These are phyloP conservation scores for Escovopsis weberi DNA, from an alignment of 2,329 filamentous ascomycete genomes.

Conservation along the genomic window DNA sequence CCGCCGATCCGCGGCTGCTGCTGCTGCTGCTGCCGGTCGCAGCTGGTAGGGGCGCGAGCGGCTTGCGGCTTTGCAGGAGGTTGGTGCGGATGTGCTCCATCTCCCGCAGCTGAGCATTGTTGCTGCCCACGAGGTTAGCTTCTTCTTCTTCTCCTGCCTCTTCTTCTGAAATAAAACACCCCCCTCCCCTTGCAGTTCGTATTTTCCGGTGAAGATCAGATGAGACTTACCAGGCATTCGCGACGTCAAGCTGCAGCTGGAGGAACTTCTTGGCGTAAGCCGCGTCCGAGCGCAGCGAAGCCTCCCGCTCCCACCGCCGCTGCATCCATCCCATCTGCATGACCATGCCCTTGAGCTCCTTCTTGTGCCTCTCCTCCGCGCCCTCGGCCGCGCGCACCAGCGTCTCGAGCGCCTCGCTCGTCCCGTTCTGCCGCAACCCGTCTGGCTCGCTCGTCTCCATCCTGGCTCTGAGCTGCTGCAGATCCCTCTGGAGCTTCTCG, in stretches of 20 bases:
- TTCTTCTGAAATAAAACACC: background rate
- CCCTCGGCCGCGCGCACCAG: slow-evolving; percentile 42
- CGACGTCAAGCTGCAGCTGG: slow-evolving; percentile 63
- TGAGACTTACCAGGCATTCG: slow-evolving; percentile 70
- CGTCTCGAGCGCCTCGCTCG: slow-evolving; percentile 37
- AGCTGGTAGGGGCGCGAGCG: slow-evolving; percentile 2
- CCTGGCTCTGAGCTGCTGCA: slow-evolving; percentile 27
- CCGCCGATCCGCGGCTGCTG: background rate
- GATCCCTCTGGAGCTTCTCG: slow-evolving; percentile 39
- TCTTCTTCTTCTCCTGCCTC: background rate
- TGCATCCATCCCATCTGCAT: slow-evolving; percentile 89
- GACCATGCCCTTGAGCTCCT: slow-evolving; percentile 66
- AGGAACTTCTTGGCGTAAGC: slow-evolving; percentile 82
- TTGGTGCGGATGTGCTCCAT: slow-evolving; percentile 59
- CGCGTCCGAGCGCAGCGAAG: slow-evolving; percentile 63
- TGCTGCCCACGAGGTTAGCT: slow-evolving; percentile 42
- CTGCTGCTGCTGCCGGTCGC: no score
- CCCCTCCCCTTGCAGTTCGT: no score
- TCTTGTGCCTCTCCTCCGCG: slow-evolving; percentile 54
- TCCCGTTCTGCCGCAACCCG: slow-evolving; percentile 8
- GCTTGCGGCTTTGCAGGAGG: slow-evolving; percentile 22
- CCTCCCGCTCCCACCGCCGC: slow-evolving; percentile 66
- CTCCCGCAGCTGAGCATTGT: slow-evolving; percentile 78
- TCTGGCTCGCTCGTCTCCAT: slow-evolving; percentile 10
- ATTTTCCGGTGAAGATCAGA: slow-evolving; percentile 1